Evolutionary conservation across 2,329 filamentous ascomycete genomes (phyloP), one percentile per base, ranked within the genome.

Genomic region (Aspergillus luchuensis): DNA sequence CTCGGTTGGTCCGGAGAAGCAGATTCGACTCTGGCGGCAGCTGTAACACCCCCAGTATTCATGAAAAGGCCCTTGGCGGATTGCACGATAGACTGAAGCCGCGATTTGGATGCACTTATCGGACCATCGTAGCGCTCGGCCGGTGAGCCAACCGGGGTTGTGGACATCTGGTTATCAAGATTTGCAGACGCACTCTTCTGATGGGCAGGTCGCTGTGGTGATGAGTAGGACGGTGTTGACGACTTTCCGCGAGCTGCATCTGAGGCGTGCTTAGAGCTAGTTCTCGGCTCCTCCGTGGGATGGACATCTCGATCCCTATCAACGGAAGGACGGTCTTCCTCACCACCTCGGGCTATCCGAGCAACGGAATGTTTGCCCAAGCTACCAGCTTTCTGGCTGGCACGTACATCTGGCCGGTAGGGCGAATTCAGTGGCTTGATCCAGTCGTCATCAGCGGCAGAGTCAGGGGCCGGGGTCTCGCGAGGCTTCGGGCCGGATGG

Each of bases 101-200:
- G 96, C 71, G 91, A 91, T 79, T 97, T 98, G 28, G 95, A 93
- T 55, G 95, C 92, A 76, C 93, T 97, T 61, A 97, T 77, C 5
- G 92, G 92, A 60, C 90, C 94, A 66, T 96, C 92, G 79, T 74
- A 84, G 78, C 74, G 83, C 68, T 56, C 53, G n/a, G 68, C 74
- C 28, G 86, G 86, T 23, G 86, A 87, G 30, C 82, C 83, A 51
- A 77, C 75, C 28, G 86, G 85, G 54, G 85, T 87, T 15, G 85
- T 88, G 11, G 86, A 81, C 8, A 58, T 48, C n/a, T 77, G 78
- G 25, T 84, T 74, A 17, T 80, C 72, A 6, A 84, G 81, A 61
- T 87, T 86, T 0, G 85, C 82, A 0, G 88, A 88, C 10, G 84
- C 79, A 1, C 81, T 81, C 75, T 91, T 91, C 64, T 87, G 84